These are phyloP conservation scores for Ophiostoma novo-ulmi DNA, from an alignment of 2,329 filamentous ascomycete genomes.

Conservation along the genomic window DNA sequence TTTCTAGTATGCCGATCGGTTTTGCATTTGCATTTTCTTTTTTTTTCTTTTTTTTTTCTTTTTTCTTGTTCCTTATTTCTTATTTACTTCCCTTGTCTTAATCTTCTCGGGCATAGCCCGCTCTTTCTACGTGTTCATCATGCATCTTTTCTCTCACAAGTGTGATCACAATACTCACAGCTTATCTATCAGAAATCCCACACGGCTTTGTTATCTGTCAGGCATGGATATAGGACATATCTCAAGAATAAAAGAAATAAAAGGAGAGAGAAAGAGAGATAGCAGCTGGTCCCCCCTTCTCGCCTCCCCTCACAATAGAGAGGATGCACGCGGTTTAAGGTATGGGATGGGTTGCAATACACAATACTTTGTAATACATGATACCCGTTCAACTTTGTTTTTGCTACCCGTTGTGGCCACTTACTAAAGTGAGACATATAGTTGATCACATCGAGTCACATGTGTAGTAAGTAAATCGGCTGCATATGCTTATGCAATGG, in stretches of 20 bases:
- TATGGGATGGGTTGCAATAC: not conserved
- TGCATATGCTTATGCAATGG: not conserved
- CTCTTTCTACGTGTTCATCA: not conserved
- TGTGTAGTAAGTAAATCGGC: slow-evolving; percentile 1
- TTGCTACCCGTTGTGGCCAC: not conserved
- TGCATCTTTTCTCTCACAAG: not conserved
- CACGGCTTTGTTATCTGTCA: not conserved
- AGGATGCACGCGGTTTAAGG: not conserved
- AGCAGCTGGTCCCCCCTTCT: not conserved
- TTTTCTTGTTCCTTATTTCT: not conserved
- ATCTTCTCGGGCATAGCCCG: not conserved
- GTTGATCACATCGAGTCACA: slow-evolving; percentile 9
- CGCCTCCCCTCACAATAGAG: not conserved
- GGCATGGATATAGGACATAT: not conserved
- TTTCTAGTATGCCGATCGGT: slow-evolving; percentile 3
- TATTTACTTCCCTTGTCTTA: not conserved
- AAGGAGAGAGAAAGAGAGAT: not conserved
- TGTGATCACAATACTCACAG: not conserved
- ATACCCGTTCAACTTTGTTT: not conserved
- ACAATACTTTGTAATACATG: not conserved
- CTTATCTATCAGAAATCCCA: not conserved
- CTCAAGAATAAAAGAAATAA: not conserved
- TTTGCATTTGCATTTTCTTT: not conserved
- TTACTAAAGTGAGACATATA: slow-evolving; percentile 12
- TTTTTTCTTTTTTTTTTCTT: not conserved